phyloP scores from a whole-genome alignment of 371 early-diverging fungal species.

The Mucor irregularis region DNA sequence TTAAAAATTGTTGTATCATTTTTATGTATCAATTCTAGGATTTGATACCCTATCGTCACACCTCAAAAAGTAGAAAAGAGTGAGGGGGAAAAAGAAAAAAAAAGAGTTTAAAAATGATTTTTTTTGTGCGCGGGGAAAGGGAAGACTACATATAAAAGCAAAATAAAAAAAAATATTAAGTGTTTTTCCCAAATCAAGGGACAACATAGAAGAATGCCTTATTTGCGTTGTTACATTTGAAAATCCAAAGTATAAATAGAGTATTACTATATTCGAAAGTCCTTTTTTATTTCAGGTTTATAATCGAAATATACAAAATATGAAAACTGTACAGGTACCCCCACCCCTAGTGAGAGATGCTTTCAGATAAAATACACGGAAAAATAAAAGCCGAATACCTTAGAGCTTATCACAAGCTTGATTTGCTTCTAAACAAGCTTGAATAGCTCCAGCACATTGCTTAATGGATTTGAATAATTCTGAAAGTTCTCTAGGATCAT shows the following conservation, averaged over 20 bases:
- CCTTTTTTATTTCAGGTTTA: too few relatives aligned
- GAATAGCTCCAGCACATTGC: conserved; percentile 31
- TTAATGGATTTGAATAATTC: conserved; percentile 33
- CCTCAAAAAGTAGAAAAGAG: background rate
- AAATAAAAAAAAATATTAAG: too few relatives aligned
- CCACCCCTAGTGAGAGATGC: too few relatives aligned
- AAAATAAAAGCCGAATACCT: conserved; percentile 3
- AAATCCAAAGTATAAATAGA: too few relatives aligned
- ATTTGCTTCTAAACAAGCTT: conserved; percentile 27
- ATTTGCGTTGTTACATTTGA: too few relatives aligned
- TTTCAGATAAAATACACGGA: background rate
- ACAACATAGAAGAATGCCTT: too few relatives aligned
- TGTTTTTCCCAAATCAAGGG: too few relatives aligned
- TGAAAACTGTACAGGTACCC: background rate
- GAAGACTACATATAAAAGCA: too few relatives aligned
- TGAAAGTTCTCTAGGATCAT: conserved; percentile 26
- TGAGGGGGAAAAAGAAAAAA: background rate
- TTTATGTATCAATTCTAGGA: conserved; percentile 6
- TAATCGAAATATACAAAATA: background rate
- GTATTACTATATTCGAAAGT: too few relatives aligned
- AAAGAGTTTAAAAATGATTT: background rate
- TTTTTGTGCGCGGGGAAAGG: too few relatives aligned
- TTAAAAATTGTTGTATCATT: conserved; percentile 8
- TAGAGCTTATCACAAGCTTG: conserved; percentile 3
- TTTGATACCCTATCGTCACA: conserved; percentile 15